Base-by-base conservation (phyloP, 108 stramenopile genomes). In the Epithemia pelagica region DNA sequence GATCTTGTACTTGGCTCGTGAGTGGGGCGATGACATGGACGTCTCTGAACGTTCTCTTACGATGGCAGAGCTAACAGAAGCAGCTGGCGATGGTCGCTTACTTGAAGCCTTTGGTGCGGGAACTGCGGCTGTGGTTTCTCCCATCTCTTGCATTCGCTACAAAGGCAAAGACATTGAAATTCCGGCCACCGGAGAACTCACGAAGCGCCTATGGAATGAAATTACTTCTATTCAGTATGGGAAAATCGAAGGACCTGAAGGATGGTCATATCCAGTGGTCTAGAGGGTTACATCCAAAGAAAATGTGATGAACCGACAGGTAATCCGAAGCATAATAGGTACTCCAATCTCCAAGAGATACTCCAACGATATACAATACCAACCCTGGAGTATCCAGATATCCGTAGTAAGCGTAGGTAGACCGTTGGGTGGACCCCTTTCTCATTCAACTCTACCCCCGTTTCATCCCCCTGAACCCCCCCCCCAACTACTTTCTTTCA, bases 71-170 rank as follows among this genome's bases (percentile, higher is more conserved):
- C 75, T 99, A 28, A 59, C 54, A 56, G 64, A 84, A 24, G 95
- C 96, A 5, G 73, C 83, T 18, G 53, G 74, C 0, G 90, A 93
- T 29, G 88, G 87, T 20, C 71, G 94, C 32, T 72, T 98, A 51
- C 33, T 96, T 20, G 97, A 98, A 78, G 93, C 86, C 10, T 98
- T 98, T 76, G 96, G 96, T 52, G 85, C 93, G 2, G 98, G 98
- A 22, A 98, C 98, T 20, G 98, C 98, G n/a, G 96, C 96, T 0
- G 96, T 97, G 3, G 89, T 98, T 30, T 76, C 92, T 21, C 98
- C 98, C 22, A 82, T 97, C 27, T 73, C 76, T 22, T 61, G 68
- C 32, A 94, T 98, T 59, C 70, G 88, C 56, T 95, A 95, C 80
- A 65, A 82, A 46, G 96, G 95, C 20, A 56, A 81, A 25, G 89